Percentiles rank a stretch among this genome's conserved stretches.
phyloP scores from a whole-genome alignment of 2,329 filamentous ascomycete genomes.

The Truncatella angustata region DNA sequence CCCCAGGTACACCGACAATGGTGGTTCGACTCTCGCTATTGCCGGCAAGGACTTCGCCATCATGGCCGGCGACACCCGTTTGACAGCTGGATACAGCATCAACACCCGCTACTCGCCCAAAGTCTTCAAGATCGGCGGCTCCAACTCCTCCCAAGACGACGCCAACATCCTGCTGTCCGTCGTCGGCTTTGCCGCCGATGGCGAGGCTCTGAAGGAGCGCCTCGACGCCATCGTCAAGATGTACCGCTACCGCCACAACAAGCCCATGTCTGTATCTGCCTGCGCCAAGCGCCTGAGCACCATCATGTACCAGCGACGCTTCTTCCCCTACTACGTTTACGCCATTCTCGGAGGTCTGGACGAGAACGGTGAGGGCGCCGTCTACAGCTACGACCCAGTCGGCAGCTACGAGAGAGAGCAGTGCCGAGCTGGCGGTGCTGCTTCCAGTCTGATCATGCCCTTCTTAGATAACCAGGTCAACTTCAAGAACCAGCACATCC shows the following conservation, averaged over 20 bases:
- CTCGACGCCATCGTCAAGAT: constrained; percentile 96
- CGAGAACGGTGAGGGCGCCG: constrained; percentile 87
- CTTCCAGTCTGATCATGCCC: constrained; percentile 94
- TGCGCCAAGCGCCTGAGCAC: constrained; percentile 94
- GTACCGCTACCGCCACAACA: constrained; percentile 97
- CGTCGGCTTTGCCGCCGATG: constrained; percentile 93
- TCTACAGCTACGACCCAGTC: constrained; percentile 97
- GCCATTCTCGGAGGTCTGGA: constrained; percentile 93
- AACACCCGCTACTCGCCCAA: constrained; percentile 95
- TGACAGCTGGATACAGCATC: constrained; percentile 97
- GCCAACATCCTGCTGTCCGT: constrained; percentile 88
- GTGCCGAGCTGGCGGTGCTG: constrained; percentile 89
- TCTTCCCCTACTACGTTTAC: constrained; percentile 98
- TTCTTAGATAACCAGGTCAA: constrained; percentile 99
- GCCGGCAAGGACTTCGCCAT: constrained; percentile 92
- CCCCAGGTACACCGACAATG: constrained; percentile 91
- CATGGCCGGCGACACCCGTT: constrained; percentile 94
- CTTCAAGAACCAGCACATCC: constrained; percentile 97
- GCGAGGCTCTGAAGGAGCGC: constrained; percentile 88
- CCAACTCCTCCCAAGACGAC: constrained; percentile 79
- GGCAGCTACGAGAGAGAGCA: constrained; percentile 97
- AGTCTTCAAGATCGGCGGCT: constrained; percentile 94
- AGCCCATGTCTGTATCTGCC: constrained; percentile 90
- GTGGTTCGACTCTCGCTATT: constrained; percentile 93
- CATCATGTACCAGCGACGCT: constrained; percentile 94